Evolutionary conservation across 2,329 filamentous ascomycete species (phyloP).

Genomic region (Peltaster fructicola): DNA sequence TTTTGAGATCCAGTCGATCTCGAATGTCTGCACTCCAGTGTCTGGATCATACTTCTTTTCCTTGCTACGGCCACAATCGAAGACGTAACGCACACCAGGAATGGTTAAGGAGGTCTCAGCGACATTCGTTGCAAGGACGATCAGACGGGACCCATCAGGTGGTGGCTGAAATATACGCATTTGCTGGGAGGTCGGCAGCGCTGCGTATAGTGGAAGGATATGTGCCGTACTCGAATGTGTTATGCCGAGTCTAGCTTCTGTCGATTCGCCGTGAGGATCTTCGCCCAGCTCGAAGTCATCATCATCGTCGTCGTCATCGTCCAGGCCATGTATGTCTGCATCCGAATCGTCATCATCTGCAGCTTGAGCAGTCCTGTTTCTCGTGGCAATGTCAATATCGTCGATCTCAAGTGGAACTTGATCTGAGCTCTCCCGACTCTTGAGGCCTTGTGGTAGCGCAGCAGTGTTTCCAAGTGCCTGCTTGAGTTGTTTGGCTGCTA

Average conservation of each 20-base stretch:
- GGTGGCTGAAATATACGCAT: slow-evolving; percentile 68
- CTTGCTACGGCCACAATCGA: slow-evolving; percentile 84
- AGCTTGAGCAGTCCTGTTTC: slow-evolving; percentile 25
- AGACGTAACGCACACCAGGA: slow-evolving; percentile 85
- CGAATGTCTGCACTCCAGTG: slow-evolving; percentile 76
- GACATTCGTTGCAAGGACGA: slow-evolving; percentile 89
- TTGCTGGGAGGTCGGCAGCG: slow-evolving; percentile 80
- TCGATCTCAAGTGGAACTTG: slow-evolving; percentile 57
- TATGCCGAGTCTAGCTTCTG: too few relatives aligned
- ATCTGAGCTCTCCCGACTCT: slow-evolving; percentile 4
- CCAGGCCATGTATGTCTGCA: slow-evolving; percentile 42
- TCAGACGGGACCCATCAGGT: slow-evolving; percentile 65
- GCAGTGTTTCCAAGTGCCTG: slow-evolving; percentile 41
- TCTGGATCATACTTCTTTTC: slow-evolving; percentile 75
- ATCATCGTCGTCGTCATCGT: slow-evolving; percentile 37
- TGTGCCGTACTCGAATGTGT: too few relatives aligned
- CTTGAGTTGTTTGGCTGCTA: slow-evolving; percentile 64
- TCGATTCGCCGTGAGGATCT: slow-evolving; percentile 36
- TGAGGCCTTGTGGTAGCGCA: slow-evolving; percentile 5
- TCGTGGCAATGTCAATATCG: slow-evolving; percentile 61
- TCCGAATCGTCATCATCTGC: slow-evolving; percentile 33
- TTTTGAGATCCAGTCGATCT: slow-evolving; percentile 94
- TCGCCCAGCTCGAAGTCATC: slow-evolving; percentile 37
- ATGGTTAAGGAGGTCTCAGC: slow-evolving; percentile 96
- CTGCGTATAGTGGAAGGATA: slow-evolving; percentile 82